Evolutionary conservation across 306 rosid genomes (phyloP), one percentile per base, ranked within the genome.

Genomic region (Castanea sativa): DNA sequence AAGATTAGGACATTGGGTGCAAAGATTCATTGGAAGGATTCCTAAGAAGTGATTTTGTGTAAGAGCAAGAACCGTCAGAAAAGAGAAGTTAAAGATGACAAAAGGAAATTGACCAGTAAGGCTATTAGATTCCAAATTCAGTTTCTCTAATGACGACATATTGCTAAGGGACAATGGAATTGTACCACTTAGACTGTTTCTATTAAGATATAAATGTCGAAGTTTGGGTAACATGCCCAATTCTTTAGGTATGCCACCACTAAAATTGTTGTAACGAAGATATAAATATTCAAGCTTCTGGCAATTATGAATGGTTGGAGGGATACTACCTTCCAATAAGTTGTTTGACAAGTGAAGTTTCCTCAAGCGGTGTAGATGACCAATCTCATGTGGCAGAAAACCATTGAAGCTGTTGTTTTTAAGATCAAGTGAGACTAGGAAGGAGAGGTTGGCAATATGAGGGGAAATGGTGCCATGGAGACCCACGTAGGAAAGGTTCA

Each of bases 101-200:
- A 10, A 0, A 67, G 72, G 52, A 35, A 33, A 35, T 35, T 27
- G 27, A 67, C 72, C 72, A 8, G 16, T 67, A 11, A 67, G 52
- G 3, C 15, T 29, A 11, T 64, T 64, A 0, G 0, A 0, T 0
- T 0, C 0, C 12, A 64, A 64, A 30, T 0, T 0, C 45, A 64
- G 30, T 2, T 2, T 0, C 5, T 32, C 70, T 64, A 64, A 12
- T 1, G 70, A 64, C 0, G 45, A 6, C 12, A 64, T 16, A 6
- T 30, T 64, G 21, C 21, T 32, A 0, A 30, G 5, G 5, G 70
- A 15, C 21, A 1, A 64, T 30, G 70, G 70, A 25, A 64, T 6
- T 30, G 70, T 5, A 1, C 45, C 70, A 1, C 0, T 15, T 15
- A 64, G 41, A 64, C 6, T 0, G 25, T 11, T 60, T 10, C 0